Percentiles rank a stretch among this genome's conserved stretches.
Evolutionary conservation across 1,284 basidiomycete genomes (phyloP).

Genomic region (Microbotryum violaceum): DNA sequence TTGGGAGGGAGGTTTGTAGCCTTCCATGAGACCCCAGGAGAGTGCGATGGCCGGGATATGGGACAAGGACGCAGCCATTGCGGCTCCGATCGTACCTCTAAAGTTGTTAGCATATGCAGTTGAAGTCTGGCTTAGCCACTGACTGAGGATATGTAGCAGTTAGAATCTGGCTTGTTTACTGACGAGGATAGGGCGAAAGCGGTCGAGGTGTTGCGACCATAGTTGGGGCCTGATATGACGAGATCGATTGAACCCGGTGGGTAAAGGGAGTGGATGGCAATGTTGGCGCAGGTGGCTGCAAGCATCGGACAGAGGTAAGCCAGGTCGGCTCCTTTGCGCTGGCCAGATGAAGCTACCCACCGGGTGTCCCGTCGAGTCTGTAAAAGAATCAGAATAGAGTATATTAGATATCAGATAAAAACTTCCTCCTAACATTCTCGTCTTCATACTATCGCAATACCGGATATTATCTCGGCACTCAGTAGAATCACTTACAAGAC

Average conservation of each 20-base stretch:
- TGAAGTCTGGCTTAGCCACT: too few species aligned
- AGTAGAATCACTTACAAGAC: slow-evolving; percentile 47
- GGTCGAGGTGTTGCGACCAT: slow-evolving; percentile 38
- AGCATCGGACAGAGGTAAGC: slow-evolving; percentile 49
- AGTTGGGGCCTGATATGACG: slow-evolving; percentile 49
- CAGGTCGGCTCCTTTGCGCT: not conserved
- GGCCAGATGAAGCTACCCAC: not conserved
- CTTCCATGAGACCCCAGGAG: slow-evolving; percentile 71
- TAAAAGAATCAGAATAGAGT: too few species aligned
- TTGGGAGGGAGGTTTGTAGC: slow-evolving; percentile 53
- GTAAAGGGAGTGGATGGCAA: slow-evolving; percentile 79
- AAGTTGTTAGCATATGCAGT: not conserved
- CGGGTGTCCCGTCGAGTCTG: slow-evolving; percentile 52
- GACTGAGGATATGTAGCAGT: too few species aligned
- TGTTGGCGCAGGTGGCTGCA: slow-evolving; percentile 81
- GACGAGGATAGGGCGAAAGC: slow-evolving; percentile 36
- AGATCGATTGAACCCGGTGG: slow-evolving; percentile 68
- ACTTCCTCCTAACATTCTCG: too few species aligned
- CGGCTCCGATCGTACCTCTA: slow-evolving; percentile 75
- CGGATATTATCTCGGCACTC: too few species aligned
- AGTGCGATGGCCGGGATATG: slow-evolving; percentile 63
- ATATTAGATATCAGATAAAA: too few species aligned
- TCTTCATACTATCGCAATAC: too few species aligned
- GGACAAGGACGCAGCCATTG: slow-evolving; percentile 69
- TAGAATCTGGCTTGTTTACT: not conserved